phyloP scores from a whole-genome alignment of 352 stramenopile genomes.

The Pythium aristosporum region DNA sequence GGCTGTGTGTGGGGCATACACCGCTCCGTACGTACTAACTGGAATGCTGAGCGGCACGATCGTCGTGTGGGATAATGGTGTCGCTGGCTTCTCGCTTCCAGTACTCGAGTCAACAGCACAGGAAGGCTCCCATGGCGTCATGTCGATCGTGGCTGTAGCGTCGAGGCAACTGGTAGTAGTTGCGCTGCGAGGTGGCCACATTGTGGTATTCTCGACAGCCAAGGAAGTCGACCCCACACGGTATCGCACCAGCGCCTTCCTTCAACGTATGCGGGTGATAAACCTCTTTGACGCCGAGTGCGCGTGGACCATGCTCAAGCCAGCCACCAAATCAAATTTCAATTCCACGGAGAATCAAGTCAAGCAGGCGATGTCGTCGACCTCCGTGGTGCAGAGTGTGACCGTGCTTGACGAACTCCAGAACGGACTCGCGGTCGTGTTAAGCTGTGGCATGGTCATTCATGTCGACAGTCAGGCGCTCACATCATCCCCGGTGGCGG shows the following conservation, averaged over 20 bases:
- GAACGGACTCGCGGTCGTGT: slow-evolving; percentile 16
- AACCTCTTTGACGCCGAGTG: slow-evolving; percentile 18
- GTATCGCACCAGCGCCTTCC: slow-evolving; percentile 24
- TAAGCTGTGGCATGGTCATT: slow-evolving; percentile 15
- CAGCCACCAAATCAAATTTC: not conserved
- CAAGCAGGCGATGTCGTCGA: slow-evolving; percentile 11
- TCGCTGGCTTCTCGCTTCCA: slow-evolving; percentile 44
- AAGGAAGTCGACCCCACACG: slow-evolving; percentile 15
- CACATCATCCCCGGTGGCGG: not conserved
- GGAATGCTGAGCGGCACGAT: slow-evolving; percentile 48
- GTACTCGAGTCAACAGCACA: slow-evolving; percentile 9
- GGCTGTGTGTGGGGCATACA: slow-evolving; percentile 38
- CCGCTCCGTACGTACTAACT: slow-evolving; percentile 52
- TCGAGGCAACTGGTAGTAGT: slow-evolving; percentile 44
- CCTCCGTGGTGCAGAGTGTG: slow-evolving; percentile 13
- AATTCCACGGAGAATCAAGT: not conserved
- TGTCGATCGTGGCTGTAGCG: slow-evolving; percentile 39
- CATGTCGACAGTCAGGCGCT: slow-evolving; percentile 18
- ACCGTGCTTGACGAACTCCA: slow-evolving; percentile 27
- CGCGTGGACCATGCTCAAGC: slow-evolving; percentile 18
- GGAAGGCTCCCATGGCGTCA: slow-evolving; percentile 13
- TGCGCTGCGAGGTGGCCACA: slow-evolving; percentile 34
- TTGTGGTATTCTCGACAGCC: slow-evolving; percentile 15
- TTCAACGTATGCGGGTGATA: slow-evolving; percentile 10
- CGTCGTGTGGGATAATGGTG: slow-evolving; percentile 54